A percentile compares a stretch with the other conserved stretches of the same genome.
Evolutionary conservation across 441 rosid genomes (phyloP).

Genomic region (Corymbia calophylla): DNA sequence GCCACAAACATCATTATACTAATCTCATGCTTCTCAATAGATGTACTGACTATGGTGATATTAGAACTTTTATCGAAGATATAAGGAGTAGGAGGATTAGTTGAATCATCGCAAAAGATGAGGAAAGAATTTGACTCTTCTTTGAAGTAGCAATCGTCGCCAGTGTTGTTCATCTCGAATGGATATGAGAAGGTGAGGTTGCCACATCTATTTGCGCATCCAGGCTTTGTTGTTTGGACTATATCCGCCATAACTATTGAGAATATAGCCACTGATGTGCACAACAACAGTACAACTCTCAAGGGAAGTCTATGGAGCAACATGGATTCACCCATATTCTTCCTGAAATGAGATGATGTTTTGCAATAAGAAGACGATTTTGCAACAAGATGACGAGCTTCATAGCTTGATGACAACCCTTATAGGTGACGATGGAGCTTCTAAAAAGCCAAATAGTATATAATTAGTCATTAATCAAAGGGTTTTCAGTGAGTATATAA

Average conservation of each 20-base stretch:
- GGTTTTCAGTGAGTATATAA: too few relatives aligned
- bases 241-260: too few relatives aligned
- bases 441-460: neutral
- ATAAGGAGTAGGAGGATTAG: neutral
- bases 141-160: conserved; percentile 6
- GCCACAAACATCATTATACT: neutral
- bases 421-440: neutral
- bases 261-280: too few relatives aligned
- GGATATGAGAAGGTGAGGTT: conserved; percentile 22
- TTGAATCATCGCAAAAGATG: conserved; percentile 4
- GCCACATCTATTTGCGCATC: conserved; percentile 19
- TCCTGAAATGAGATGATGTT: neutral
- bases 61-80: neutral
- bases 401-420: neutral
- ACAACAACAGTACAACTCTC: too few relatives aligned
- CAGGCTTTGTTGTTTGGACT: neutral
- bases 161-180: conserved; percentile 14
- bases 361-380: neutral
- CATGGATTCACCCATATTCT: too few relatives aligned
- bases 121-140: neutral
- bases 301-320: too few relatives aligned
- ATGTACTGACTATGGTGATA: neutral
- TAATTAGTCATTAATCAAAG: too few relatives aligned
- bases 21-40: neutral
- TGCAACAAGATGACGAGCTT: neutral